Conservation (phyloP, 129 eudicot genomes). For the Ambrosia artemisiifolia region DNA sequence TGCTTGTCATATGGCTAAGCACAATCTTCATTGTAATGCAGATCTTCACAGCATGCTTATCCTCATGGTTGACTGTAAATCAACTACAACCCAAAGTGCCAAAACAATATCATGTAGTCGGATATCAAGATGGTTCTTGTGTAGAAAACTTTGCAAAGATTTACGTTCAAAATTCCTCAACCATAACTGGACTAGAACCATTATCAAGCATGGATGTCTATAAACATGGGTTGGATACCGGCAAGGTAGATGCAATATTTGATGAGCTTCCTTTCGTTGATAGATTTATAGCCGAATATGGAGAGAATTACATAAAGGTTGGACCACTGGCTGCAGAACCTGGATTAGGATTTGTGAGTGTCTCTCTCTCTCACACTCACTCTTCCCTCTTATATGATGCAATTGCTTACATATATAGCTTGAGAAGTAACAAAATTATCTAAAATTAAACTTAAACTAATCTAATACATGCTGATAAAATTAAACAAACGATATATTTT, state of each 20-base stretch:
- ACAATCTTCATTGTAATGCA: slow-evolving; percentile 14
- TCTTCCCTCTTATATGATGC: too few species aligned
- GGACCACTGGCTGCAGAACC: slow-evolving; percentile 18
- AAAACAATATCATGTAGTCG: slow-evolving; percentile 3
- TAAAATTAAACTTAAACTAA: too few species aligned
- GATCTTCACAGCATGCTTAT: slow-evolving; percentile 18
- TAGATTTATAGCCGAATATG: slow-evolving; percentile 12
- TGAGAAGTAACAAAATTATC: too few species aligned
- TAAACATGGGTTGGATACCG: not conserved
- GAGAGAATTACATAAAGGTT: slow-evolving; percentile 15
- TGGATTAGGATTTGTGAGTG: slow-evolving; percentile 26
- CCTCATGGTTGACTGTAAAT: slow-evolving; percentile 19
- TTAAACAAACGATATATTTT: too few species aligned
- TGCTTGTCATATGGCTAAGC: slow-evolving; percentile 19
- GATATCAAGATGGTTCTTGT: slow-evolving; percentile 15
- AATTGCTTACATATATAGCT: too few species aligned
- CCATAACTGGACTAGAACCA: not conserved
- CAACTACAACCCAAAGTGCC: slow-evolving; percentile 16
- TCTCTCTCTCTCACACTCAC: not conserved
- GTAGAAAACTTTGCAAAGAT: not conserved
- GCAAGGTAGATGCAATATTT: slow-evolving; percentile 8
- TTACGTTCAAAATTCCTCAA: not conserved
- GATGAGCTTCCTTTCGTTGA: slow-evolving; percentile 23
- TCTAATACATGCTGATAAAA: too few species aligned
- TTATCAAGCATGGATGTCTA: slow-evolving; percentile 15